A percentile compares a stretch with the other conserved stretches of the same genome.
Conservation (phyloP, 306 rosid species). For the Citrullus amarus region DNA sequence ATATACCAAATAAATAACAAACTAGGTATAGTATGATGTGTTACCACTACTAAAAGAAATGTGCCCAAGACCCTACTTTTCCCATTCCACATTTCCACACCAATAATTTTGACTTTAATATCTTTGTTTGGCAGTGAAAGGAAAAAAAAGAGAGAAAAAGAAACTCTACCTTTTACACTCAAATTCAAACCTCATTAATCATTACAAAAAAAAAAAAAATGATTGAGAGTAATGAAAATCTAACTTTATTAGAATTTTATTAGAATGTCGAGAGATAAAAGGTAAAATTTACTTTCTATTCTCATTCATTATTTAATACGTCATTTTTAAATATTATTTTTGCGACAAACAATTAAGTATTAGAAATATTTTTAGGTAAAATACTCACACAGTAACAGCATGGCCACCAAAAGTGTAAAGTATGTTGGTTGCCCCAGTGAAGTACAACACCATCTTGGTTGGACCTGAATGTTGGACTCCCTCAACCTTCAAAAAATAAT, state of each 20-base stretch:
- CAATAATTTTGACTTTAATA: neutral
- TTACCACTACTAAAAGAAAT: too few species aligned
- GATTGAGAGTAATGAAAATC: too few species aligned
- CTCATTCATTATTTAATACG: too few species aligned
- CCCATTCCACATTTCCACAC: too few species aligned
- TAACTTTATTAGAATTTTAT: too few species aligned
- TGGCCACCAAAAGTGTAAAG: slow-evolving; percentile 99
- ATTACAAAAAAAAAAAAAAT: neutral
- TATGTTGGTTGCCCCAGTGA: slow-evolving; percentile 95
- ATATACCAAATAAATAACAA: too few species aligned
- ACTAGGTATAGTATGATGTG: too few species aligned
- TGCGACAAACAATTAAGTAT: too few species aligned
- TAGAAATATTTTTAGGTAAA: neutral
- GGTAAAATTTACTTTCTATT: too few species aligned
- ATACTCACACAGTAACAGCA: slow-evolving; percentile 86
- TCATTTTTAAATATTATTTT: too few species aligned
- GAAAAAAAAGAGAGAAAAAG: neutral
- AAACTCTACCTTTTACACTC: too few species aligned
- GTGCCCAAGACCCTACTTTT: too few species aligned
- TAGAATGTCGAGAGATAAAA: neutral
- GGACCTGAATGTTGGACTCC: slow-evolving; percentile 77
- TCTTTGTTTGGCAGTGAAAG: neutral
- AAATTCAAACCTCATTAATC: neutral
- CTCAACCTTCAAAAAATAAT: slow-evolving; percentile 34
- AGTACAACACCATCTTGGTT: slow-evolving; percentile 57